These are phyloP conservation scores for Trichophaea hybrida DNA, from an alignment of 2,329 filamentous ascomycete species.

Conservation along the genomic window DNA sequence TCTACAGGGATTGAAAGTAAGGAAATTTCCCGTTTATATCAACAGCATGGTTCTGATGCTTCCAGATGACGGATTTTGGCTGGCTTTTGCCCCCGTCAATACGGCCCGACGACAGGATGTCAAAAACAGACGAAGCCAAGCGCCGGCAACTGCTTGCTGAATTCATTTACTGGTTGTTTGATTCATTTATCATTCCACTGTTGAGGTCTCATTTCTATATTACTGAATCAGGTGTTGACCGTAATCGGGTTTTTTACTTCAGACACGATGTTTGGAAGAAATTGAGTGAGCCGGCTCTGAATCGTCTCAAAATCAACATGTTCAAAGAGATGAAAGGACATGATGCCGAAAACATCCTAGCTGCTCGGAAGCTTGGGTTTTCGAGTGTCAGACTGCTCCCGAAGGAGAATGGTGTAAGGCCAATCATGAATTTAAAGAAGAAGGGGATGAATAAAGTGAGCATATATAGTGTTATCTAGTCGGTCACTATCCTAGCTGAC, in stretches of 20 bases:
- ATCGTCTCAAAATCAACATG: conserved; percentile 52
- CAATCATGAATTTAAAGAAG: conserved; percentile 74
- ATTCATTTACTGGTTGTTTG: conserved; percentile 82
- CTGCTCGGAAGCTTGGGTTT: conserved; percentile 53
- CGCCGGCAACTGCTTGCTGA: conserved; percentile 67
- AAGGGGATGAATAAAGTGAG: conserved; percentile 36
- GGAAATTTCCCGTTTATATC: conserved; percentile 1
- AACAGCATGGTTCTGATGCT: no score
- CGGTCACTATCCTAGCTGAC: conserved; percentile 9
- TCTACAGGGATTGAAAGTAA: conserved; percentile 59
- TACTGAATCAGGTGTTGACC: conserved; percentile 71
- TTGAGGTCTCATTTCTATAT: conserved; percentile 83
- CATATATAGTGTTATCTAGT: conserved; percentile 5
- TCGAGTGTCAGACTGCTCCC: conserved; percentile 70
- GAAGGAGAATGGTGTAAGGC: conserved; percentile 59
- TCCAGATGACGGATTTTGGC: conserved; percentile 49
- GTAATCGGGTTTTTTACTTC: conserved; percentile 79
- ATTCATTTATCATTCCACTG: conserved; percentile 78
- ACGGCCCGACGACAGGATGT: conserved; percentile 40
- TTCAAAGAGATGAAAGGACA: conserved; percentile 59
- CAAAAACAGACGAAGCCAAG: conserved; percentile 58
- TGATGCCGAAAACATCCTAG: conserved; percentile 44
- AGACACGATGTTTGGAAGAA: conserved; percentile 82
- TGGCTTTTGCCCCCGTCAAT: conserved; percentile 55
- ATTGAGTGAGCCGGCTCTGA: conserved; percentile 58